Base-by-base conservation (phyloP, 495 filamentous ascomycete genomes). In the Chaetomidium leptoderma region DNA sequence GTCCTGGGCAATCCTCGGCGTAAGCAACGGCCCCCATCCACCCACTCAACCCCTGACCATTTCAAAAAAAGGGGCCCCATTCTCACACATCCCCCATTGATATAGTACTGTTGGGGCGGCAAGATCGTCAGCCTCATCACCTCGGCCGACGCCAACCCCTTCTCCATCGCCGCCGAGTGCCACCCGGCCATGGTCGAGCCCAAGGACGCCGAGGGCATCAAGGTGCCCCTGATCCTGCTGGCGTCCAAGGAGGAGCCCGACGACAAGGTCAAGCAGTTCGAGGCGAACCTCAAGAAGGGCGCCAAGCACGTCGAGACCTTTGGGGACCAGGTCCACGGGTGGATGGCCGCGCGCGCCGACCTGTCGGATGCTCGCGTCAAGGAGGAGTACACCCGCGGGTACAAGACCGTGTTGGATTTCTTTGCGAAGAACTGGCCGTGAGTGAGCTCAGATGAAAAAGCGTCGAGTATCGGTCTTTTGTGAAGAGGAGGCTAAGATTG, bases 181-280 rank as follows among this genome's bases (percentile, higher is more conserved):
- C 92, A 97, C 71, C 93, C 92, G 2, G 92, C 91, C 24, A 91
- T 95, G 88, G 82, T 96, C 14, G 88, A 92, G 61, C 83, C 90
- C 9, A 75, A 82, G 13, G 90, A 89, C 39, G 89, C 90, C 35
- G 75, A 78, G 67, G 66, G 55, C 9, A 85, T 90, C 63, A 83
- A 78, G 60, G 72, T 90, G 6, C 86, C 87, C 0, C 72, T 88
- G 42, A 78, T 78, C 30, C 62, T 89, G 66, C 76, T 91, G 14
- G 86, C 86, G 4, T 87, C 84, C 3, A 77, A 78, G 69, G 86
- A 91, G 59, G 86, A 90, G 72, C 68, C 77, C 7, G 65, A 72
- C 0, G 80, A 84, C 17, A 87, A 85, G 55, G 87, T 96, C 29
- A 78, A 84, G 70, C 75, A 81, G 61, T 96, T 88, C 67, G 81